Base-by-base conservation (phyloP, 805 yeast species). In the Monosporozyma solicola region DNA sequence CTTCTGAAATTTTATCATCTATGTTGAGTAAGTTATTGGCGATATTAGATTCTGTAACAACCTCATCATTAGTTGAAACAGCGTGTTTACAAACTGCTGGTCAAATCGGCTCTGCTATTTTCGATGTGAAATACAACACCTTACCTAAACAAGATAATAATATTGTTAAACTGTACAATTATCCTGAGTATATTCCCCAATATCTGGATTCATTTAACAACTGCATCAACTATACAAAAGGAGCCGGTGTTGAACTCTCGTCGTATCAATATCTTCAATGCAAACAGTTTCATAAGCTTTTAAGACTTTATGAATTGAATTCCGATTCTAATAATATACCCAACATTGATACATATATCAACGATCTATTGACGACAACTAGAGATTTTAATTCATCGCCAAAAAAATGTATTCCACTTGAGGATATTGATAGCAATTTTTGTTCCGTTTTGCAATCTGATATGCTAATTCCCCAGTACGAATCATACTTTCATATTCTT, bases 61-160 rank as follows among this genome's bases (percentile, higher is more conserved):
- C 72, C 46, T 48, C 75, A 0, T 69, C 77, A 1, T 54, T 62
- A 11, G 68, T 77, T 6, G 85, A 82, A 54, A 70, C 82, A 0
- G 74, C 74, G 55, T 72, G 80, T 3, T 64, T 87, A 50, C 91
- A 85, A 52, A 59, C 81, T 56, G 66, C 81, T n/a, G 90, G 92
- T 0, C 53, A 69, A 13, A 76, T 84, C 27, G 90, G 87, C 0
- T 73, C 78, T 2, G 72, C 70, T 41, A 73, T 84, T 49, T 60
- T 77, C 24, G 64, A 67, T 5, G 56, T 66, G 2, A 61, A 57
- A 47, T 54, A 59, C 22, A 48, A 53, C 11, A 58, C 65, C 3
- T 51, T 53, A 31, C 47, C 49, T 7, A 45, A 57, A 13, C 59
- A 61, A 22, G 53, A 53, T 1, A 59, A 60, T 33, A 62, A 59